A percentile compares a stretch with the other conserved stretches of the same genome.
phyloP scores from a whole-genome alignment of 768 basidiomycete species.

The Lactarius pseudohatsudake region DNA sequence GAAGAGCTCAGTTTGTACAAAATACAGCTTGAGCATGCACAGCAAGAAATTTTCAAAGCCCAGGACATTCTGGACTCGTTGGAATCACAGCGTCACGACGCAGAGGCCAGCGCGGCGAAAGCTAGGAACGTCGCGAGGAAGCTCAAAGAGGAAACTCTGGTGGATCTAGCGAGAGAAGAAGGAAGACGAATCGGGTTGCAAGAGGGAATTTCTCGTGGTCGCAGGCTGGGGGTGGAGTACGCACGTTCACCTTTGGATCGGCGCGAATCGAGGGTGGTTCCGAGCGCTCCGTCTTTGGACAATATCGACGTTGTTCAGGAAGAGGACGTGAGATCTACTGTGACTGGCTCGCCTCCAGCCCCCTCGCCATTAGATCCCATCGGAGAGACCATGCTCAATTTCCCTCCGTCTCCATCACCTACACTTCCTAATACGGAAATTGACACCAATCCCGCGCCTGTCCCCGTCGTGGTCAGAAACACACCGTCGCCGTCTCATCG shows the following conservation, averaged over 20 bases:
- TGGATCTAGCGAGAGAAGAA: conserved; percentile 53
- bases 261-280: conserved; percentile 8
- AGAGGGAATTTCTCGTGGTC: conserved; percentile 46
- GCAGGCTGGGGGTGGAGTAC: conserved; percentile 36
- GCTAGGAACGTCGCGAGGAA: conserved; percentile 48
- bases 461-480: conserved; percentile 20
- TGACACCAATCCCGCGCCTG: conserved; percentile 2
- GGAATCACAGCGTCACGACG: conserved; percentile 48
- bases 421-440: conserved; percentile 9
- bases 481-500: conserved; percentile 18
- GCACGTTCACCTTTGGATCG: conserved; percentile 28
- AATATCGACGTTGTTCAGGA: conserved; percentile 16
- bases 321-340: conserved; percentile 12
- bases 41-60: conserved; percentile 56
- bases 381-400: conserved; percentile 27
- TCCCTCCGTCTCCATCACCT: conserved; percentile 23
- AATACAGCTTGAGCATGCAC: conserved; percentile 56
- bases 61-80: conserved; percentile 51
- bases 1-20: conserved; percentile 59
- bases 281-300: conserved; percentile 10
- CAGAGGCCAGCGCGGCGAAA: conserved; percentile 47
- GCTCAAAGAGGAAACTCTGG: conserved; percentile 46
- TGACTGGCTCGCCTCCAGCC: neutral
- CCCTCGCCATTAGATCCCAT: conserved; percentile 27
- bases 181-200: conserved; percentile 52